Base-by-base conservation (phyloP, 148 eudicot genomes). In the Chenopodium suecicum region DNA sequence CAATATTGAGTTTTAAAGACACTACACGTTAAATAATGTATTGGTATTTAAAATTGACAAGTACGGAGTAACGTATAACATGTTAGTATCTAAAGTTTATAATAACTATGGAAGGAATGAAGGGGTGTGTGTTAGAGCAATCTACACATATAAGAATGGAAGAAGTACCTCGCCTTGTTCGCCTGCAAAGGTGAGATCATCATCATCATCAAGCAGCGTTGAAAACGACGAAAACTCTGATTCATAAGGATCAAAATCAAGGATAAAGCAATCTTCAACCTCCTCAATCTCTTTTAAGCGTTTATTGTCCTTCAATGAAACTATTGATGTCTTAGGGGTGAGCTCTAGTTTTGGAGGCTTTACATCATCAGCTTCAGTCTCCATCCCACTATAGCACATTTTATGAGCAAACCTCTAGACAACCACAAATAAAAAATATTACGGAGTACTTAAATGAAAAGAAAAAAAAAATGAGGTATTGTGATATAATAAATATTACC, bases 211-310 rank as follows among this genome's bases (percentile, higher is more conserved):
- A 71, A 31, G 77, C 6, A 50, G 58, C 22, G 7, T 65, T 5
- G 19, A 46, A 37, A 41, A 20, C 20, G 32, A 66, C 1, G 62
- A 65, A 68, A n/a, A 81, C 37, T n/a, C 47, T 67, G 14, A 27
- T 10, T 4, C 4, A 52, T 52, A 74, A 32, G 88, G 84, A 74
- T 83, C 74, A 66, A 78, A 86, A 1, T 77, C 88, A 3, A 83
- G 77, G 31, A 86, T 80, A 66, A 86, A 86, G 60, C 86, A 86
- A 69, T 86, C 86, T 75, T 80, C 86, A 34, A 71, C 50, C 37
- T 72, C 48, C 56, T 83, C 88, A 72, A 83, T 10, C 86, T 47
- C 77, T 12, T 9, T 74, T 74, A 74, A 25, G 37, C 3, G 77
- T 4, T 1, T 14, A 16, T 12, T 12, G 20, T 74, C 62, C 62